Evolutionary conservation across 768 basidiomycete genomes (phyloP).

Genomic region (Phylloporus sp.): DNA sequence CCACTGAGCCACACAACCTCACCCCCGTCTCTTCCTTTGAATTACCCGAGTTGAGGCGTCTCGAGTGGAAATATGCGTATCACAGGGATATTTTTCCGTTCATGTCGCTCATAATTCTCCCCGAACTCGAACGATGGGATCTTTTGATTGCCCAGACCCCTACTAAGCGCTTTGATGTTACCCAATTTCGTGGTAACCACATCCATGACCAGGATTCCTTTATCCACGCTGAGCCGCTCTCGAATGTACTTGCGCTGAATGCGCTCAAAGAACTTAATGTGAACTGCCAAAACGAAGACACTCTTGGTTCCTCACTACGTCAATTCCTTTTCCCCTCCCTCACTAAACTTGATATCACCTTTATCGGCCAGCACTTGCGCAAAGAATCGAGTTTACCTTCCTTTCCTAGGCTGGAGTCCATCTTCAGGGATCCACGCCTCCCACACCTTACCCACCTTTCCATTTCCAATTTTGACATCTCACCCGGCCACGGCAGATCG

Average conservation of each 20-base stretch:
- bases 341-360: slow-evolving; percentile 41
- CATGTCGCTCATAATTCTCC: slow-evolving; percentile 37
- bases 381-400: slow-evolving; percentile 25
- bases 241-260: slow-evolving; percentile 23
- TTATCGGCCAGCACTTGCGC: slow-evolving; percentile 28
- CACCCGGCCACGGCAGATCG: slow-evolving; percentile 33
- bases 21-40: slow-evolving; percentile 22
- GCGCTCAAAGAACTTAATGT: slow-evolving; percentile 40
- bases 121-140: slow-evolving; percentile 41
- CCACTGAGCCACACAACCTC: slow-evolving; percentile 4
- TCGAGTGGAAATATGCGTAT: slow-evolving; percentile 47
- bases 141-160: slow-evolving; percentile 37
- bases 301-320: slow-evolving; percentile 35
- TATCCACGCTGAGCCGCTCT: slow-evolving; percentile 26
- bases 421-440: slow-evolving; percentile 55
- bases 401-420: slow-evolving; percentile 45
- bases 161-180: slow-evolving; percentile 24
- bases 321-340: slow-evolving; percentile 43
- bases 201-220: slow-evolving; percentile 26
- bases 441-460: slow-evolving; percentile 47
- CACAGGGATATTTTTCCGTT: slow-evolving; percentile 40
- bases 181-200: slow-evolving; percentile 30
- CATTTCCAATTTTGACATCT: slow-evolving; percentile 43
- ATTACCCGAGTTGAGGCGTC: slow-evolving; percentile 36
- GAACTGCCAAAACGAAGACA: slow-evolving; percentile 39